Evolutionary conservation across 1,284 basidiomycete species (phyloP), one percentile per base, ranked within the genome.

Genomic region (Ganoderma sinense): DNA sequence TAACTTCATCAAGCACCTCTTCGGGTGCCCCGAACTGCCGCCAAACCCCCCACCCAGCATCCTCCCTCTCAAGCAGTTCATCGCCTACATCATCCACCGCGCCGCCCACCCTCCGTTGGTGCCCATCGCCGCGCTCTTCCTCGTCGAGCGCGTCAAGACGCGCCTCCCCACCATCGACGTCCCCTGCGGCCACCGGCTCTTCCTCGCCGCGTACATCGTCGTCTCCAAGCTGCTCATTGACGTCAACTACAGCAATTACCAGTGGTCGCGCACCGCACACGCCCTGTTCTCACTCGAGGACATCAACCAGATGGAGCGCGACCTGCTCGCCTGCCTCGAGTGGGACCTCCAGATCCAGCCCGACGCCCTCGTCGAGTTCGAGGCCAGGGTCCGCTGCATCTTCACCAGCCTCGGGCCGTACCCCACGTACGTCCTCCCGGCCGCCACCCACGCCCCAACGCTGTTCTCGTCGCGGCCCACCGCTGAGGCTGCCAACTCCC

Each of bases 201-300:
- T 69, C 60, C 40, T 69, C 36, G 16, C 60, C 18, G 51, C 64
- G 39, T 45, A 39, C 60, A 58, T 69, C 59, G 16, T 69, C n/a
- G 48, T 59, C 4, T 18, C 33, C 13, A 69, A 69, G 48, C 2
- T 20, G 23, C 2, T 62, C 29, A 4, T 33, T 23, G 67, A 68
- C 56, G 48, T 31, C 58, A 29, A 29, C 4, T 61, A 62, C 41
- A 4, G 29, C 7, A 65, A 41, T 48, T 6, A 18, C 16, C 36
- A 36, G 1, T 65, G 39, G 26, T 58, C 26, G 26, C 10, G 6
- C 20, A 13, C 33, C n/a, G 23, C 40, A 0, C 33, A 23, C 26
- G 13, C 14, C 2, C 7, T 56, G 3, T 53, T 39, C 29, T n/a
- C 58, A 2, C 23, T 20, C 40, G 13, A 45, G n/a, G 64, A 65